Base-by-base conservation (phyloP, 2,329 filamentous ascomycete genomes). In the Zymoseptoria passerinii region DNA sequence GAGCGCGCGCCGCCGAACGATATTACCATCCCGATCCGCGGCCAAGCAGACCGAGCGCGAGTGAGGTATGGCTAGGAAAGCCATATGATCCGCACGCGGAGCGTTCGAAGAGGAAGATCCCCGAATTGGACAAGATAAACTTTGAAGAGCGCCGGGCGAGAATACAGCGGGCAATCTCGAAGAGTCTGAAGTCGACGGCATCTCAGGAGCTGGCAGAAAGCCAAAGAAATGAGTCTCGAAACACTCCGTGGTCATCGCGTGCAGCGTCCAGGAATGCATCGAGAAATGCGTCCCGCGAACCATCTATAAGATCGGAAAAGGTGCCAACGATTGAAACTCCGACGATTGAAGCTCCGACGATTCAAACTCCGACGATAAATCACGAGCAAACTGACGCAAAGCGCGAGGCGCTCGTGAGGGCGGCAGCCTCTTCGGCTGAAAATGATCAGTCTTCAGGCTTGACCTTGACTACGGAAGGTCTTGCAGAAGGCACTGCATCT, bases 81-180 rank as follows among this genome's bases (percentile, higher is more conserved):
- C 89, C 95, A 56, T 90, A 95, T 72, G 92, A 95, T 71, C 88
- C 88, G 60, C 88, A 89, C 63, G 66, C 65, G 52, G 70, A 70
- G 60, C 64, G 65, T 20, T 65, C 66, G 40, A 64, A 70, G 60
- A 75, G 75, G 62, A 77, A 75, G 63, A 77, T 82, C 35, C 81
- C 81, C n/a, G 81, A 84, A 67, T 67, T 92, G 59, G 87, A 87
- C 1, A 87, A 87, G 60, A 89, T 95, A 55, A 89, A 96, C 73
- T 94, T 95, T 70, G 90, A 88, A 60, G 88, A 89, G 65, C 83
- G 90, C 54, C 82, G 91, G 66, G 87, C 90, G 69, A 85, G 86
- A 61, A 95, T 95, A 67, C 87, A 92, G 66, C 83, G 90, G 58
- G 90, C 90, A 13, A 92, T 95, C 72, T 92, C 85, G 66, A 89